Base-by-base conservation (phyloP, 192 early-diverging fungal species). In the Dissophora globulifera region DNA sequence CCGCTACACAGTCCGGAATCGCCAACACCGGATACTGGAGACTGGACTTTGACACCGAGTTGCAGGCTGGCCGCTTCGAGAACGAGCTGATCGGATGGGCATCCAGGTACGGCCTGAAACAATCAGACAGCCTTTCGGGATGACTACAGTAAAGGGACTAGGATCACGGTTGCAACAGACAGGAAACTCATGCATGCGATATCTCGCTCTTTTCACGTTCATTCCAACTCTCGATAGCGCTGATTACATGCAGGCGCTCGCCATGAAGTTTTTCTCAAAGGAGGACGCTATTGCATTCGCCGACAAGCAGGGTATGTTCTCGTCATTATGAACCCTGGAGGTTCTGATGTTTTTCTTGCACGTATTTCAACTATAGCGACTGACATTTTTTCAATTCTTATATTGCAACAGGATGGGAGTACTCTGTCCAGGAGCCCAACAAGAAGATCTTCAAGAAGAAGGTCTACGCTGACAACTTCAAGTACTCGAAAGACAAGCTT, bases 1-100 rank as follows among this genome's bases (percentile, higher is more conserved):
- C 91, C 26, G 91, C 95, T 4, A 94, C 92, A 74, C 95, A 97
- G 71, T 90, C 87, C 10, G 95, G 97, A 53, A 84, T 83, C 47
- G 87, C 90, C 52, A 85, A 89, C 58, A 89, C 90, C 33, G 85
- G 91, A 60, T 78, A 87, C 58, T 99, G 97, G 97, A 86, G 87
- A 38, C 80, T 99, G 40, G 93, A 96, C 76, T 99, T 97, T 80
- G 95, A 99, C 78, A 87, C 84, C 26, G 76, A 90, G 42, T 84
- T 87, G 47, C 80, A 85, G 42, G 85, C 91, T 59, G 91, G 91
- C 69, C 89, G 92, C 48, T 99, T 95, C 94, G 90, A 93, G 58
- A 99, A 99, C 80, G 90, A 86, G 45, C 65, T 97, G 49, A 97
- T 99, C 87, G 95, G 97, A 23, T 99, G 97, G 97, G 84, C 89